Base-by-base conservation (phyloP, 2,329 filamentous ascomycete genomes). In the Camptophora hylomeconis region DNA sequence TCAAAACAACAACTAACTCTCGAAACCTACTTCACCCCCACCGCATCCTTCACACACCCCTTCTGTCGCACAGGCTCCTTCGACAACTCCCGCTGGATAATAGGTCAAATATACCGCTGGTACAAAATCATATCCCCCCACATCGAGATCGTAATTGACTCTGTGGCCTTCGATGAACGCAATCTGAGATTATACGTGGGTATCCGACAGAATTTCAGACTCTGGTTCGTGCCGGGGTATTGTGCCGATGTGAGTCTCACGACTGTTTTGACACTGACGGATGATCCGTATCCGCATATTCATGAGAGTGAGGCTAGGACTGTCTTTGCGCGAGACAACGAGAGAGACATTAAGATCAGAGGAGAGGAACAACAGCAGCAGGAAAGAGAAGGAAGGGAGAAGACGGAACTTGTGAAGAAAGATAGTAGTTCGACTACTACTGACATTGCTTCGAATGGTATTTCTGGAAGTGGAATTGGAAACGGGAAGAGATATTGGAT, bases 81-180 rank as follows among this genome's bases (percentile, higher is more conserved):
- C 13, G 25, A 27, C 4, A 69, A 75, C 38, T 86, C 79, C 7
- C 65, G 80, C 23, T 72, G 65, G 55, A 49, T 80, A 5, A 63
- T 92, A 11, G 57, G 68, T 26, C 63, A 66, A 42, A 75, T 92
- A 32, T 92, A 82, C 47, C 70, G 73, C 21, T 86, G 79, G 80
- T 87, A 92, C 54, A 81, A 83, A 47, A 78, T 87, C 39, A 61
- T 92, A 48, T 82, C 75, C 37, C 84, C 84, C 0, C 59, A 63
- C 11, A 80, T 89, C 40, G 64, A 75, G 23, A 56, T 87, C 8
- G 57, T 66, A 2, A 61, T 93, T 11, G 68, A 82, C 29, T 65
- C 60, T 17, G 54, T 74, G 78, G 80, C 76, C 10, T 80, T 75
- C 45, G 81, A 92, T 47, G 57, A 73, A 43, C 46, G 62, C 2